Conservation (phyloP, 768 basidiomycete species). For the Xerocomus brunneocitrinus region DNA sequence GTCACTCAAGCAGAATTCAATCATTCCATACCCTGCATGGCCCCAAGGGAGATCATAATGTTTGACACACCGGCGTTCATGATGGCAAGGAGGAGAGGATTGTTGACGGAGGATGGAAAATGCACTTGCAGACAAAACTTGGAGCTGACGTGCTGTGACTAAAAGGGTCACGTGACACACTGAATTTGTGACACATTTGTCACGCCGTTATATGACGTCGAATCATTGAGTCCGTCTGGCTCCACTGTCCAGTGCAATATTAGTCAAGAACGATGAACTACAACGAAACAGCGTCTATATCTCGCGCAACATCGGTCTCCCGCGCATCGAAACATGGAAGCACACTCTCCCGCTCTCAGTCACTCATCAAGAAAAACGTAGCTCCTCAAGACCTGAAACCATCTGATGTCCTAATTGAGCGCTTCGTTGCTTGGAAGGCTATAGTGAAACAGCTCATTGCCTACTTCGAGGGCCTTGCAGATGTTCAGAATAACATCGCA, state of each 20-base stretch:
- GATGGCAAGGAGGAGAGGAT: conserved; percentile 23
- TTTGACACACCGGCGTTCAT: conserved; percentile 80
- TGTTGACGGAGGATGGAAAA: conserved; percentile 11
- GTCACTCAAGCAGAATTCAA: background rate
- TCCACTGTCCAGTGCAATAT: background rate
- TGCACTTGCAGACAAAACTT: background rate
- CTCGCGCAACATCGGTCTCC: conserved; percentile 70
- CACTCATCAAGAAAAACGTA: conserved; percentile 92
- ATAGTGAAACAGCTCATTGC: conserved; percentile 95
- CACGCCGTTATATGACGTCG: conserved; percentile 25
- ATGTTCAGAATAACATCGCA: conserved; percentile 94
- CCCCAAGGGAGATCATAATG: conserved; percentile 84
- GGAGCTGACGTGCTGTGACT: background rate
- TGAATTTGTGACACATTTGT: conserved; percentile 3
- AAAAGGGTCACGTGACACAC: background rate
- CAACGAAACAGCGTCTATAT: conserved; percentile 49
- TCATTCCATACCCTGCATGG: conserved; percentile 70
- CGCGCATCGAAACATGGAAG: conserved; percentile 61
- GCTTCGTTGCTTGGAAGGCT: conserved; percentile 90
- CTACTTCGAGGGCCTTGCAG: conserved; percentile 64
- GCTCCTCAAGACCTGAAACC: conserved; percentile 87
- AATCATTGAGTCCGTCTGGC: too few relatives aligned
- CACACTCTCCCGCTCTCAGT: conserved; percentile 73
- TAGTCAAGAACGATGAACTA: conserved; percentile 25
- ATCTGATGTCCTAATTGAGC: conserved; percentile 94